These are phyloP conservation scores for Parietaria judaica DNA, from an alignment of 306 rosid species.

Conservation along the genomic window DNA sequence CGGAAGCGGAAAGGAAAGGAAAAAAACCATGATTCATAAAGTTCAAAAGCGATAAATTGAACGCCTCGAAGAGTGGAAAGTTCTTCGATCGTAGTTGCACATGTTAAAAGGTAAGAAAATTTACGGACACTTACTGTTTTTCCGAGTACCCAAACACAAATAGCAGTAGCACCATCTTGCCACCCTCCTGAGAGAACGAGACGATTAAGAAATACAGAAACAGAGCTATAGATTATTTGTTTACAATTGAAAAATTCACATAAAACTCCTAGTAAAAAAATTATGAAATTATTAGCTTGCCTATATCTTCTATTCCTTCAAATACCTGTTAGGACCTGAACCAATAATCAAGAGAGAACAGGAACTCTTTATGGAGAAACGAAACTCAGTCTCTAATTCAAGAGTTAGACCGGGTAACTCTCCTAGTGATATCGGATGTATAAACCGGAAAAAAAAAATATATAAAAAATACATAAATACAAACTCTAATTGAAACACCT, in stretches of 20 bases:
- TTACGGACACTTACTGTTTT: constrained; percentile 48
- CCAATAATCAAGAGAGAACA: too few species aligned
- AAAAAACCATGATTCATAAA: not conserved
- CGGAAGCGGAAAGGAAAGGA: not conserved
- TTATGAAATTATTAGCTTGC: too few species aligned
- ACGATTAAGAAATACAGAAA: constrained; percentile 12
- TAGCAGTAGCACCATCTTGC: constrained; percentile 95
- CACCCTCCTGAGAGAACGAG: constrained; percentile 56
- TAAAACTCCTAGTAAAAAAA: too few species aligned
- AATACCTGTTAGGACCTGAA: too few species aligned
- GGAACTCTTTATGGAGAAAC: too few species aligned
- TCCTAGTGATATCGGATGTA: not conserved
- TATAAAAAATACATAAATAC: too few species aligned
- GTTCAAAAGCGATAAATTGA: not conserved
- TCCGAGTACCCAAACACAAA: constrained; percentile 75
- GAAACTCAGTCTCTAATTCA: too few species aligned
- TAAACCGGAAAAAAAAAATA: too few species aligned
- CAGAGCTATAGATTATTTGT: constrained; percentile 5
- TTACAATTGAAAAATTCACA: not conserved
- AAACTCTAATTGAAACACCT: too few species aligned
- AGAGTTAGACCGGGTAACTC: not conserved
- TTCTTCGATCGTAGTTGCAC: not conserved
- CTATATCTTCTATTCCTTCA: too few species aligned
- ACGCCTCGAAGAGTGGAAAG: not conserved
- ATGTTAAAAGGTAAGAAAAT: not conserved